Percentiles rank a stretch among this genome's conserved stretches.
phyloP scores from a whole-genome alignment of 306 rosid species.

The Psophocarpus tetragonolobus region DNA sequence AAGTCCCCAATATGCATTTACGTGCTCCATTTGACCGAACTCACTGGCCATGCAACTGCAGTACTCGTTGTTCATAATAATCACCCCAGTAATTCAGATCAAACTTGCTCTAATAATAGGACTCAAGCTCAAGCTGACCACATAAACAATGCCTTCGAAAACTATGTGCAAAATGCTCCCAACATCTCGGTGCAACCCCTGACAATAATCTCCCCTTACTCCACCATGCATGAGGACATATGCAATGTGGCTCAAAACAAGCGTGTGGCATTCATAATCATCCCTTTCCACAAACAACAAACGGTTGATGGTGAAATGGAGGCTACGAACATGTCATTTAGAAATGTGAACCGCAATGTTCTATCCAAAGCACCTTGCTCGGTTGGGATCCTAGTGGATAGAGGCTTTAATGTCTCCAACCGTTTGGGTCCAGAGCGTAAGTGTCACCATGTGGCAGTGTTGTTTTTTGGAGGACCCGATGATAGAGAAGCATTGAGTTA shows the following conservation, averaged over 20 bases:
- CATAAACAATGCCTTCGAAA: slow-evolving; percentile 74
- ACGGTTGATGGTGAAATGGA: slow-evolving; percentile 94
- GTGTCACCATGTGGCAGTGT: slow-evolving; percentile 50
- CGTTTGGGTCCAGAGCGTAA: slow-evolving; percentile 45
- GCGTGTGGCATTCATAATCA: slow-evolving; percentile 69
- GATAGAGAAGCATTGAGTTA: slow-evolving; percentile 84
- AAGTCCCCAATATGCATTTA: slow-evolving; percentile 80
- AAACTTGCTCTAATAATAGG: slow-evolving; percentile 51
- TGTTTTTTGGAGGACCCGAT: slow-evolving; percentile 89
- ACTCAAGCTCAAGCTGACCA: slow-evolving; percentile 83
- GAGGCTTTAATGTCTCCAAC: slow-evolving; percentile 60
- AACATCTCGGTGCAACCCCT: slow-evolving; percentile 66
- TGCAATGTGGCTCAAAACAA: slow-evolving; percentile 81
- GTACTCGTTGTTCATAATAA: slow-evolving; percentile 72
- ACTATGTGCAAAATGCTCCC: slow-evolving; percentile 60
- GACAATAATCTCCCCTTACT: slow-evolving; percentile 81
- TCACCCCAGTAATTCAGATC: slow-evolving; percentile 33
- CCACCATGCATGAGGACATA: slow-evolving; percentile 90
- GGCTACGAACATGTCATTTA: slow-evolving; percentile 56
- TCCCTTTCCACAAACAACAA: slow-evolving; percentile 88
- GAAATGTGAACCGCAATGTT: slow-evolving; percentile 68
- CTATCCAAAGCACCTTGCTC: slow-evolving; percentile 77
- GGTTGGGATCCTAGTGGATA: slow-evolving; percentile 80
- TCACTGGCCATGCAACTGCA: slow-evolving; percentile 80
- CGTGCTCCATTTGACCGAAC: slow-evolving; percentile 77